Evolutionary conservation across 352 stramenopile species (phyloP).

Genomic region (Phytophthora multivora): DNA sequence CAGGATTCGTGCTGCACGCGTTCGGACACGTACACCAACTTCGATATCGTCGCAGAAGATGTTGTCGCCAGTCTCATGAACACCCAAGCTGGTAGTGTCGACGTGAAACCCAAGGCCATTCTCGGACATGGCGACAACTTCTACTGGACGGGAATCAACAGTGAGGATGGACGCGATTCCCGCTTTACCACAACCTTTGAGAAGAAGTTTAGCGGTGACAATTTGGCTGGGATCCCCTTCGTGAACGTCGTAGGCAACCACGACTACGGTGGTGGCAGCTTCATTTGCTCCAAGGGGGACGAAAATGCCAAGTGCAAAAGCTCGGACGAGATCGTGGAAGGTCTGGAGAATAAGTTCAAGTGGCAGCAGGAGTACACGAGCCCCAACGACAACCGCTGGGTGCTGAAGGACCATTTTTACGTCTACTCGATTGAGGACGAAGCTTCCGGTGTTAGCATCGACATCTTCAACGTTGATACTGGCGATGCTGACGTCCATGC

Average conservation of each 20-base stretch:
- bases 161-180: constrained; percentile 40
- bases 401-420: constrained; percentile 59
- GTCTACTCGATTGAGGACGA: constrained; percentile 46
- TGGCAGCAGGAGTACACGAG: constrained; percentile 52
- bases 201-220: constrained; percentile 48
- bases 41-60: constrained; percentile 64
- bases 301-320: constrained; percentile 33
- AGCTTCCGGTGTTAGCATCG: constrained; percentile 44
- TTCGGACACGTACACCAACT: constrained; percentile 53
- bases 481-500: constrained; percentile 54
- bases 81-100: constrained; percentile 37
- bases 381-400: constrained; percentile 58
- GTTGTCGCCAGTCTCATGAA: constrained; percentile 68
- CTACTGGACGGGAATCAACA: constrained; percentile 66
- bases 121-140: constrained; percentile 74
- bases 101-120: constrained; percentile 59
- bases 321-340: constrained; percentile 27
- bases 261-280: constrained; percentile 63
- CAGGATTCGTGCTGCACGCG: constrained; percentile 72
- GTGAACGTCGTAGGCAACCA: constrained; percentile 74
- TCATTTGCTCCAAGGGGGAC: constrained; percentile 45
- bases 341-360: constrained; percentile 48
- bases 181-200: constrained; percentile 64
- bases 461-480: constrained; percentile 65
- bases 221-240: constrained; percentile 46